Base-by-base conservation (phyloP, 805 yeast species). In the Candida qinlingensis region DNA sequence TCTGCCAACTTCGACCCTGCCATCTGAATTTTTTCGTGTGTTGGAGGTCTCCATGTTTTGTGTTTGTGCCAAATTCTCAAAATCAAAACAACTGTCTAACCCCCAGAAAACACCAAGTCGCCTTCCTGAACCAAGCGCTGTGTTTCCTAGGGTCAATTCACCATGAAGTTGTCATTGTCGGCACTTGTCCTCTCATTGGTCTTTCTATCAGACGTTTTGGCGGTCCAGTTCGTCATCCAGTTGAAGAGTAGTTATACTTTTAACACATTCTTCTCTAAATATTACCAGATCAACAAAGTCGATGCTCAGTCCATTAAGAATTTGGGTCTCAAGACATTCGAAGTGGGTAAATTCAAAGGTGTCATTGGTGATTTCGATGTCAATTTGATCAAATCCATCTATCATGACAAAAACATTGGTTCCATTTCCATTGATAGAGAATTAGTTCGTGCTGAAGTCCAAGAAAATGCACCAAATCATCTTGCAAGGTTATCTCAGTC, bases 391-490 rank as follows among this genome's bases (percentile, higher is more conserved):
- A 62, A 63, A 45, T 52, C 59, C 1, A 55, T 72, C 5, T 67
- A 63, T 49, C 56, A 69, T 39, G 75, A 72, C 52, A 53, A 61
- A 25, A 56, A 61, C 26, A 62, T 73, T 39, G 63, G 58, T 38
- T 60, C 70, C 6, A 68, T 72, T 33, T 65, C 74, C 8, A 55
- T 66, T 37, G 72, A 70, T 49, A 58, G 70, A 37, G 59, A 58
- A 6, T 59, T 70, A 34, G 63, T 62, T 7, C 45, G 73, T 36
- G 63, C 72, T 13, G 69, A 67, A 19, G 67, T 68, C 26, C 76
- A 73, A 53, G 67, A 67, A 37, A 56, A 64, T 53, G 71, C 77
- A 3, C 77, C 79, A 5, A 59, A 60, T 31, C 79, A 75, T 49
- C 60, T 74, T 46, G 69, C 68, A 1, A 60, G 74, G 31, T 53